phyloP scores from a whole-genome alignment of 768 basidiomycete genomes.

The Melanogaster broomeanus region DNA sequence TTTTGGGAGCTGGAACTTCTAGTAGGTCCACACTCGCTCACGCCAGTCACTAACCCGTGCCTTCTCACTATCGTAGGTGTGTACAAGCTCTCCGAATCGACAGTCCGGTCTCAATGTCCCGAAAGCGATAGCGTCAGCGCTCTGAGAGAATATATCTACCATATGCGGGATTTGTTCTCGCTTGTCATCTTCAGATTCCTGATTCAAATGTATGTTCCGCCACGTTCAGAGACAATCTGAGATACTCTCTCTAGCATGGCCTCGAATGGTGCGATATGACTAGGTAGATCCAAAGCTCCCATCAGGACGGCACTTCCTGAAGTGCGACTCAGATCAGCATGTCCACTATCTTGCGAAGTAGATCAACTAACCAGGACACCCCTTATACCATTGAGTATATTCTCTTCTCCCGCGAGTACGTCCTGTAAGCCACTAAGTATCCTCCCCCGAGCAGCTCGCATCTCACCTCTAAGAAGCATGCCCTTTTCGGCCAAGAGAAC shows the following conservation, averaged over 20 bases:
- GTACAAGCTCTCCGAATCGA: neutral
- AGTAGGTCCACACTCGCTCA: conserved; percentile 15
- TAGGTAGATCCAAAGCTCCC: conserved; percentile 5
- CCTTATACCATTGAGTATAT: no score
- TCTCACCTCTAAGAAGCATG: no score
- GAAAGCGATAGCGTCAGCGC: conserved; percentile 11
- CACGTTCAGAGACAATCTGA: neutral
- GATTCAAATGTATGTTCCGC: conserved; percentile 11
- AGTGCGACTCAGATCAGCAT: no score
- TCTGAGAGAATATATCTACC: conserved; percentile 5
- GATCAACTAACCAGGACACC: no score
- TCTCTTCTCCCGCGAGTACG: no score
- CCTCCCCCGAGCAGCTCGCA: no score
- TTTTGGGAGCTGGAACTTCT: conserved; percentile 10
- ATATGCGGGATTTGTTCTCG: conserved; percentile 6
- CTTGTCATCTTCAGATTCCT: neutral
- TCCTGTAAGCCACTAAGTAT: no score
- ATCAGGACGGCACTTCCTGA: no score
- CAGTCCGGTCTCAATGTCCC: neutral
- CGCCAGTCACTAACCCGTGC: conserved; percentile 15
- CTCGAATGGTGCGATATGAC: conserved; percentile 4
- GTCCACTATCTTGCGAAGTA: no score
- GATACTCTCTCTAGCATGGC: neutral
- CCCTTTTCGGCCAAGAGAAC: no score
- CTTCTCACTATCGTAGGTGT: conserved; percentile 5